Conservation (phyloP, 768 basidiomycete species). For the Trametes gibbosa region DNA sequence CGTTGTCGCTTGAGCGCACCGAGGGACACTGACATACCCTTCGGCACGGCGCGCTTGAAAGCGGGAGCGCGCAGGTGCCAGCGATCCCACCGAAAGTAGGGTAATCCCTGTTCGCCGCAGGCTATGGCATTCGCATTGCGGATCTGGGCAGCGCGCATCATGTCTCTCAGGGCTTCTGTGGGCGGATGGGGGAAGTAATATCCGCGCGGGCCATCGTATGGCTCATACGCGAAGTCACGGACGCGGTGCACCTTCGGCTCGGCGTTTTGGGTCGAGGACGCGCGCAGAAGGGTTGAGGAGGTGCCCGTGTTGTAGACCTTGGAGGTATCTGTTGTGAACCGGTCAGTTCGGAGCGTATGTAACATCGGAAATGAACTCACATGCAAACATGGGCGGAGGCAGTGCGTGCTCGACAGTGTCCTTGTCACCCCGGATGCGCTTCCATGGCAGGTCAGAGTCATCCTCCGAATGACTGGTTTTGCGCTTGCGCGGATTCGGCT, state of each 20-base stretch:
- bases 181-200: conserved; percentile 25
- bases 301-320: conserved; percentile 1
- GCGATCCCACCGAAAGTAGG: conserved; percentile 10
- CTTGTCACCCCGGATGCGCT: background rate
- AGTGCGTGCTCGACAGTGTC: background rate
- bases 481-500: background rate
- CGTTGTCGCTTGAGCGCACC: conserved; percentile 15
- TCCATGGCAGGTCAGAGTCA: background rate
- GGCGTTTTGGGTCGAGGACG: background rate
- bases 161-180: conserved; percentile 14
- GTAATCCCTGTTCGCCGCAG: conserved; percentile 8
- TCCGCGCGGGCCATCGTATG: conserved; percentile 16
- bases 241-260: conserved; percentile 8
- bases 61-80: background rate
- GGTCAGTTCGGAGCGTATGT: background rate
- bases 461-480: background rate
- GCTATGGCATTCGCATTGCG: conserved; percentile 15
- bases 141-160: conserved; percentile 15
- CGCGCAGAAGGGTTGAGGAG: background rate
- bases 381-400: background rate
- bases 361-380: background rate
- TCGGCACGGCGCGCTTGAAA: conserved; percentile 5
- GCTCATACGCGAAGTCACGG: conserved; percentile 29
- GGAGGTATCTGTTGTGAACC: background rate
- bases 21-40: background rate